These are phyloP conservation scores for Antrodiella citrinella DNA, from an alignment of 768 basidiomycete species.

Conservation along the genomic window DNA sequence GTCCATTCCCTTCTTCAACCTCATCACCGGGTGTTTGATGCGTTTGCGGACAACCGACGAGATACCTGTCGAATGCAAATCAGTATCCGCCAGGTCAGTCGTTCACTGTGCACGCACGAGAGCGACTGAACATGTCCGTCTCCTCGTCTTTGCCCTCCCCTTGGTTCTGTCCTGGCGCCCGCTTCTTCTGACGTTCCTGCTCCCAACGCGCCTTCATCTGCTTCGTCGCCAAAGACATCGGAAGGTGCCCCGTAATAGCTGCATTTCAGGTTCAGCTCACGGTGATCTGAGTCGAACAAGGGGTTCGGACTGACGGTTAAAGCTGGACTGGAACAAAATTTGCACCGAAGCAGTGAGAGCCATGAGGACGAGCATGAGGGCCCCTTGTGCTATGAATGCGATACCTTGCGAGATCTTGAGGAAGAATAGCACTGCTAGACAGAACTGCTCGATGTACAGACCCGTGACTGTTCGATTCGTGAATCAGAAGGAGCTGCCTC, in stretches of 20 bases:
- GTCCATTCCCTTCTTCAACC: slow-evolving; percentile 5
- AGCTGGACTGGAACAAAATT: slow-evolving; percentile 29
- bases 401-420: slow-evolving; percentile 34
- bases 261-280: not conserved
- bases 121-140: slow-evolving; percentile 20
- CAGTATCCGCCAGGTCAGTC: too few species aligned
- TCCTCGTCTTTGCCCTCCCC: slow-evolving; percentile 6
- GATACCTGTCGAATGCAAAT: slow-evolving; percentile 5
- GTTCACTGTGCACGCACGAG: slow-evolving; percentile 12
- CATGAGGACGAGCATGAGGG: slow-evolving; percentile 52
- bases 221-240: slow-evolving; percentile 56
- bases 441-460: slow-evolving; percentile 65
- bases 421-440: slow-evolving; percentile 62
- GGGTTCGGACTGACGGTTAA: slow-evolving; percentile 29
- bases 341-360: slow-evolving; percentile 42
- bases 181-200: slow-evolving; percentile 17
- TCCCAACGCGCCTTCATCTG: slow-evolving; percentile 38
- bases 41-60: slow-evolving; percentile 7
- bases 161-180: not conserved
- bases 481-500: slow-evolving; percentile 10
- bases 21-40: slow-evolving; percentile 5
- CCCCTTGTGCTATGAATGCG: slow-evolving; percentile 33
- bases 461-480: too few species aligned
- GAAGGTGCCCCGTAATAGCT: slow-evolving; percentile 48
- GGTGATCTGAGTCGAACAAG: too few species aligned